These are phyloP conservation scores for Arachnomyces sp. DNA, from an alignment of 2,329 filamentous ascomycete species.

Conservation along the genomic window DNA sequence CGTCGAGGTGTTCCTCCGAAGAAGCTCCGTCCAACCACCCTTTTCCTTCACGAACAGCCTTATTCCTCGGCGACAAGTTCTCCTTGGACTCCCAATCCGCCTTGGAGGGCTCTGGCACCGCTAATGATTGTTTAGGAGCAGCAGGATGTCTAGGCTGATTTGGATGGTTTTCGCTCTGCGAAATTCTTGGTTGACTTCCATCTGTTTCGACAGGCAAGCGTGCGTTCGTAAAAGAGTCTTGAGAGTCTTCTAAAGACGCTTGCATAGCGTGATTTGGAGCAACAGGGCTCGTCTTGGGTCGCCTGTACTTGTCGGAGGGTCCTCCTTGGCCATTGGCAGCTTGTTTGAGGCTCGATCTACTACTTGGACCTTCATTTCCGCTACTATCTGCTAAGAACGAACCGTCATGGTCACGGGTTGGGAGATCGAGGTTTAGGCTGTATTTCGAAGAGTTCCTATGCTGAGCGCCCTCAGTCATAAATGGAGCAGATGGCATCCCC, in stretches of 20 bases:
- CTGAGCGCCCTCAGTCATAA: constrained; percentile 1
- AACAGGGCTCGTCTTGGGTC: constrained; percentile 18
- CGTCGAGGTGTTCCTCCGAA: constrained; percentile 19
- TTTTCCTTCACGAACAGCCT: constrained; percentile 2
- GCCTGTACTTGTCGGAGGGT: constrained; percentile 7
- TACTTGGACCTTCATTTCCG: constrained; percentile 24
- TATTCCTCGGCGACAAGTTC: not conserved
- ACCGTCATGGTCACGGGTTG: constrained; percentile 20
- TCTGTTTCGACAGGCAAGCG: not conserved
- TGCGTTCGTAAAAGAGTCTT: not conserved
- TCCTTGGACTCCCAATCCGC: not conserved
- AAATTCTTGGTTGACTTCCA: not conserved
- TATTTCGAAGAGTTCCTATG: constrained; percentile 14
- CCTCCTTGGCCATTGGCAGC: constrained; percentile 8
- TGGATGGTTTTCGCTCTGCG: not conserved
- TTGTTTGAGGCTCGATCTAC: constrained; percentile 16
- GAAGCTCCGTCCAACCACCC: constrained; percentile 15
- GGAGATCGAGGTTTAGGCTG: constrained; percentile 21
- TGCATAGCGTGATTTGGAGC: constrained; percentile 8
- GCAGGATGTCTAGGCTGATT: not conserved
- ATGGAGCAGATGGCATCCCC: no score
- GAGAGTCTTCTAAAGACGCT: constrained; percentile 1
- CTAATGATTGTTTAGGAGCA: not conserved
- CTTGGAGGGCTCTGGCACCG: not conserved
- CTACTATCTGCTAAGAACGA: constrained; percentile 30